phyloP scores from a whole-genome alignment of 306 rosid genomes.

The Hippophae rhamnoides region DNA sequence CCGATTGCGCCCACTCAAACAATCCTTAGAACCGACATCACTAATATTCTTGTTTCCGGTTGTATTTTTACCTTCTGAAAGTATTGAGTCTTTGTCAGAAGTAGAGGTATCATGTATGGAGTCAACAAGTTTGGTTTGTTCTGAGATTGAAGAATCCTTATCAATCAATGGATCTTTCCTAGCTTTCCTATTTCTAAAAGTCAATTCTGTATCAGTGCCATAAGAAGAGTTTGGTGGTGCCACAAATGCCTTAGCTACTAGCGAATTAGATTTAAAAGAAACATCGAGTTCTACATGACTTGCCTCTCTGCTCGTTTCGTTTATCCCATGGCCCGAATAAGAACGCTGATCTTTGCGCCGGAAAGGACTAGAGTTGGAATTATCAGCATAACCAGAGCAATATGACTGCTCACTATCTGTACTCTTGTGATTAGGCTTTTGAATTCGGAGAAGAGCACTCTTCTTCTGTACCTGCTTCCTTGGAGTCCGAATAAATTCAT shows the following conservation, averaged over 20 bases:
- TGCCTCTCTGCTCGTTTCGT: conserved; percentile 38
- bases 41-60: conserved; percentile 14
- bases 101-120: conserved; percentile 14
- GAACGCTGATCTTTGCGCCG: conserved; percentile 48
- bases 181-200: conserved; percentile 14
- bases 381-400: conserved; percentile 39
- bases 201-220: conserved; percentile 18
- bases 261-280: conserved; percentile 68
- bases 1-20: conserved; percentile 18
- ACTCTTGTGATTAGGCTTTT: conserved; percentile 49
- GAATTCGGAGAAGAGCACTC: conserved; percentile 84
- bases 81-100: conserved; percentile 20
- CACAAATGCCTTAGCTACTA: conserved; percentile 79
- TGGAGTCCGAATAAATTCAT: conserved; percentile 41
- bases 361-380: conserved; percentile 29
- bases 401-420: conserved; percentile 45
- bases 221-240: conserved; percentile 29
- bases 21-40: conserved; percentile 24
- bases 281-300: conserved; percentile 76
- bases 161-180: conserved; percentile 8
- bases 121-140: conserved; percentile 7
- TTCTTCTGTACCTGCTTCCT: conserved; percentile 84
- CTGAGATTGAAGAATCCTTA: conserved; percentile 14
- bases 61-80: conserved; percentile 13
- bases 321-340: conserved; percentile 31